Base-by-base conservation (phyloP, 1,284 basidiomycete genomes). In the Ganoderma sinense region DNA sequence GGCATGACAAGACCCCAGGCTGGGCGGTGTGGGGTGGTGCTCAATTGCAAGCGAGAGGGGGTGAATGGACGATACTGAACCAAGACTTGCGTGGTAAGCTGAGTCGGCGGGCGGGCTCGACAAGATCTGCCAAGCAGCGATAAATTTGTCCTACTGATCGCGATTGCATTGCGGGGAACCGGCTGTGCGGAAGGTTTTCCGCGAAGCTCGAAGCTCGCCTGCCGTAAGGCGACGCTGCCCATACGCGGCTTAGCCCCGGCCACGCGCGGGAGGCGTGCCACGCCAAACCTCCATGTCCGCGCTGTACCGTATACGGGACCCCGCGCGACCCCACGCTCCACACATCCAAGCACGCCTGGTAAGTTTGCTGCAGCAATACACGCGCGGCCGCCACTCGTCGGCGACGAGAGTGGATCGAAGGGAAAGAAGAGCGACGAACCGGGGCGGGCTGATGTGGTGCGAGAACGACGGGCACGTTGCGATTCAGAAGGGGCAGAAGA, bases 111-210 rank as follows among this genome's bases (percentile, higher is more conserved):
- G 48, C 23, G 48, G 48, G n/a, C 23, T 6, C 39, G 56, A 59
- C 56, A 59, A 59, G 56, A 39, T 33, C 33, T 59, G 56, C 11
- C 48, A 51, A n/a, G 40, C 23, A 48, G 11, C 39, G 45, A 29
- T n/a, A 64, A 64, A 73, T 70, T 62, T 41, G 29, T 29, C 29
- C 29, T 7, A 67, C 33, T 61, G 66, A 71, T 69, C 68, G 64
- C 64, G 65, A 51, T 59, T 61, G 64, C 48, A 36, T 29, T 53
- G 53, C 61, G 61, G 60, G 61, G 64, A 39, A 66, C 65, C 56
- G 56, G 36, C 33, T 66, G 66, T 63, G 11, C 43, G 72, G 72
- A 71, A 71, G 69, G 72, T 73, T 73, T 73, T 63, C 70, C 70
- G 69, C 70, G 70, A 73, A 73, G 58, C 72, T 68, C 70, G 61